A percentile compares a stretch with the other conserved stretches of the same genome.
phyloP scores from a whole-genome alignment of 495 filamentous ascomycete genomes.

The Aspergillus ostianus region DNA sequence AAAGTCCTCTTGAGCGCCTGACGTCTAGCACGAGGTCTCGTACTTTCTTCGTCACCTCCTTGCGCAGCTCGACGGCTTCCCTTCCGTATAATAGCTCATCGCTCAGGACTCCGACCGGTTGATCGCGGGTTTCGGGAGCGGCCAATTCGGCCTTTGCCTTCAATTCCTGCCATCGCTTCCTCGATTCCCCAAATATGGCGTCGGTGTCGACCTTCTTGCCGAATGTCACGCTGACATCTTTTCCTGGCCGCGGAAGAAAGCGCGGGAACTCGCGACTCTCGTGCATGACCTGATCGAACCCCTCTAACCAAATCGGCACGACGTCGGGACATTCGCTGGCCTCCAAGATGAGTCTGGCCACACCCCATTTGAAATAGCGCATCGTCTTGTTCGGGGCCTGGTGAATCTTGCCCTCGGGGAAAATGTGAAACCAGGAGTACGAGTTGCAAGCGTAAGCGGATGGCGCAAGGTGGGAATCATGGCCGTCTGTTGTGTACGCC shows the following conservation, averaged over 20 bases:
- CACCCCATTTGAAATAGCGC: slow-evolving; percentile 97
- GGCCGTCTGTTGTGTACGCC: slow-evolving; percentile 49
- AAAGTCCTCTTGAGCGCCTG: slow-evolving; percentile 62
- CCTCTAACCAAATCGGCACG: slow-evolving; percentile 92
- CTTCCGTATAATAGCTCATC: slow-evolving; percentile 67
- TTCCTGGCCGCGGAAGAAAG: slow-evolving; percentile 73
- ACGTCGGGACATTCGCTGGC: slow-evolving; percentile 77
- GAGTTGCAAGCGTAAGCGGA: slow-evolving; percentile 60
- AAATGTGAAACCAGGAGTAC: slow-evolving; percentile 87
- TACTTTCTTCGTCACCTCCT: slow-evolving; percentile 77
- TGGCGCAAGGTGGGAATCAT: slow-evolving; percentile 56
- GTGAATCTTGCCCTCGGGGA: slow-evolving; percentile 92
- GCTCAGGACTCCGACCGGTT: slow-evolving; percentile 59
- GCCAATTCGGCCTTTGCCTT: slow-evolving; percentile 44
- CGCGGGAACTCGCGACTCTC: slow-evolving; percentile 76
- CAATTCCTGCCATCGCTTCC: slow-evolving; percentile 65
- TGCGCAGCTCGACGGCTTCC: slow-evolving; percentile 75
- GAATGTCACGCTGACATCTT: slow-evolving; percentile 71
- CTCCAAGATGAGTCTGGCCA: slow-evolving; percentile 86
- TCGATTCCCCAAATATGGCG: slow-evolving; percentile 60
- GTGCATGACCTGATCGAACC: slow-evolving; percentile 80
- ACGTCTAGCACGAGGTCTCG: slow-evolving; percentile 78
- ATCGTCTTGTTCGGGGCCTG: slow-evolving; percentile 76
- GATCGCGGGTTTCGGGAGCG: slow-evolving; percentile 29
- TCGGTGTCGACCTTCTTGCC: slow-evolving; percentile 50